phyloP scores from a whole-genome alignment of 2,329 filamentous ascomycete genomes.

The Chaetomium sp. region DNA sequence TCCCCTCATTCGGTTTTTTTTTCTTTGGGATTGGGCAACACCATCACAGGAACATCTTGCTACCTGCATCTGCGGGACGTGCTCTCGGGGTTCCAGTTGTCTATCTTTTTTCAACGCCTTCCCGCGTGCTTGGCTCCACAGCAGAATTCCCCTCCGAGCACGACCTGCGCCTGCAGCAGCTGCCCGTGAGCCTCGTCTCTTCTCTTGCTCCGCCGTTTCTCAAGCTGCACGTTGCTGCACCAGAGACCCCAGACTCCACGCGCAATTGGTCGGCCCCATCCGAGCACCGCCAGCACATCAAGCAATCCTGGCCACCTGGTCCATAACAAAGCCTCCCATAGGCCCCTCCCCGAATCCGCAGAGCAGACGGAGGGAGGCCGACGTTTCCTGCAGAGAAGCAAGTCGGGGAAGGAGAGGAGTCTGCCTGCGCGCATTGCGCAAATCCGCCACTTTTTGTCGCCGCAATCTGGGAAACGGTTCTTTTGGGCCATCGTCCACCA shows the following conservation, averaged over 20 bases:
- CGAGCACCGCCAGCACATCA: constrained; percentile 41
- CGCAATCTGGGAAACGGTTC: not conserved
- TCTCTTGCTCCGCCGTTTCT: constrained; percentile 28
- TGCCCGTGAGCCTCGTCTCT: constrained; percentile 23
- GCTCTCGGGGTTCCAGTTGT: not conserved
- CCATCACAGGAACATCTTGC: not conserved
- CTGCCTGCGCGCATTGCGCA: constrained; percentile 11
- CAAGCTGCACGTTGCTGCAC: constrained; percentile 37
- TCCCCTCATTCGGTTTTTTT: not conserved
- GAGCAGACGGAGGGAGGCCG: constrained; percentile 8
- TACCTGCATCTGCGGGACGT: constrained; percentile 1
- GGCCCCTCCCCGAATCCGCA: constrained; percentile 20
- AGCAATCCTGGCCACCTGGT: constrained; percentile 38
- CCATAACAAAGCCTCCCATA: constrained; percentile 43
- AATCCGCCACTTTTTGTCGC: constrained; percentile 15
- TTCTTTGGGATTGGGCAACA: not conserved
- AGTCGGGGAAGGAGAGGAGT: constrained; percentile 19
- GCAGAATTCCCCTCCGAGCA: not conserved
- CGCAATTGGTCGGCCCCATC: constrained; percentile 37
- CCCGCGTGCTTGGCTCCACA: constrained; percentile 11
- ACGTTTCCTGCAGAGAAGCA: constrained; percentile 6
- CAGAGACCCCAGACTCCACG: constrained; percentile 32
- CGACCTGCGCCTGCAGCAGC: not conserved
- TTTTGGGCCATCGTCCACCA: not conserved
- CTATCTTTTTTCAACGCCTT: constrained; percentile 2